phyloP scores from a whole-genome alignment of 2,329 filamentous ascomycete species.

The Penicillium sp. region DNA sequence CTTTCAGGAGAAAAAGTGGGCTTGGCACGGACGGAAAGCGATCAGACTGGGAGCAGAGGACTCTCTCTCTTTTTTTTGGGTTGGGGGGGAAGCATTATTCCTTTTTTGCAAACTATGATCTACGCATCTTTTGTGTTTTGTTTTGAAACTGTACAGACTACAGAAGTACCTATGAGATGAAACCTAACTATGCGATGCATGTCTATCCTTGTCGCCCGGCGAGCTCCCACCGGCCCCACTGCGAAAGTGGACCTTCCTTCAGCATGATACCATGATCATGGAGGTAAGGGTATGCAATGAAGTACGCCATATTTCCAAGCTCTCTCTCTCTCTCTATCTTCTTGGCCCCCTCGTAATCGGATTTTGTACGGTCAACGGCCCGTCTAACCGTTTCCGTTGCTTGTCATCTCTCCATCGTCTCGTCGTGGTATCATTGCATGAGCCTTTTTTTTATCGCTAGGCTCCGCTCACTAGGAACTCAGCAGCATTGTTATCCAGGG shows the following conservation, averaged over 20 bases:
- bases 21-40: conserved; percentile 10
- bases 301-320: background rate
- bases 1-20: background rate
- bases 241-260: background rate
- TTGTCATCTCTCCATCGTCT: background rate
- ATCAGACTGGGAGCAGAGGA: background rate
- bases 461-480: background rate
- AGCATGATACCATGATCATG: background rate
- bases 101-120: background rate
- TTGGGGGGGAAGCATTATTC: background rate
- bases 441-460: background rate
- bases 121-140: background rate
- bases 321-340: background rate
- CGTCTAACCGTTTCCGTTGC: conserved; percentile 9
- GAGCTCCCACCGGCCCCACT: background rate
- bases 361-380: conserved; percentile 15
- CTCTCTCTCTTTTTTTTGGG: background rate
- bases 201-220: background rate
- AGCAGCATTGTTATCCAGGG: background rate
- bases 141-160: conserved; percentile 1
- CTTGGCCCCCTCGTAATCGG: background rate
- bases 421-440: background rate
- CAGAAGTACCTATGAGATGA: background rate
- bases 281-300: too few relatives aligned
- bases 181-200: background rate